Percentiles rank a stretch among this genome's conserved stretches.
These are phyloP conservation scores for Talaromyces sp. DNA, from an alignment of 2,329 filamentous ascomycete genomes.

Conservation along the genomic window DNA sequence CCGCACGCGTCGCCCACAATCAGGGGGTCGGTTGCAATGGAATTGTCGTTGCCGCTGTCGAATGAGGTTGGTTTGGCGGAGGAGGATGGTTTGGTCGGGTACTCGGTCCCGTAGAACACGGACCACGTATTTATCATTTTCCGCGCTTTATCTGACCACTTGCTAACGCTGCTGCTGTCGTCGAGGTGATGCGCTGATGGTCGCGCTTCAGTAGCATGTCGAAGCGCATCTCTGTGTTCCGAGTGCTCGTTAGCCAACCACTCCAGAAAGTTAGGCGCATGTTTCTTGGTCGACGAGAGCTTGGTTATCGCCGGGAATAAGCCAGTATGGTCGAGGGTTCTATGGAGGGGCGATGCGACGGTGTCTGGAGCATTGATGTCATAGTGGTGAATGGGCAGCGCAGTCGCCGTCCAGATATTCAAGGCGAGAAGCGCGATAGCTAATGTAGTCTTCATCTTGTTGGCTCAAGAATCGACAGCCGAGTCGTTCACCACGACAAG, in stretches of 20 bases:
- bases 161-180: neutral
- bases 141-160: neutral
- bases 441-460: conserved; percentile 2
- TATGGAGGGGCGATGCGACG: neutral
- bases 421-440: neutral
- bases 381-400: conserved; percentile 4
- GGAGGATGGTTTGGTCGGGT: neutral
- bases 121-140: conserved; percentile 8
- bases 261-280: neutral
- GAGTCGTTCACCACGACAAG: neutral
- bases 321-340: neutral
- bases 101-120: conserved; percentile 10
- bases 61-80: neutral
- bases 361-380: neutral
- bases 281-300: neutral
- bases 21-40: neutral
- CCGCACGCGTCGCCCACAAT: neutral
- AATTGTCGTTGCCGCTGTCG: neutral
- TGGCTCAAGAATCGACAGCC: neutral
- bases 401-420: neutral
- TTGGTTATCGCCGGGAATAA: neutral
- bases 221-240: neutral
- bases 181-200: neutral
- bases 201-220: neutral
- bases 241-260: neutral